Percentiles rank a stretch among this genome's conserved stretches.
These are phyloP conservation scores for Ettlia oleoabundans DNA, from an alignment of 139 green algal species.

Conservation along the genomic window DNA sequence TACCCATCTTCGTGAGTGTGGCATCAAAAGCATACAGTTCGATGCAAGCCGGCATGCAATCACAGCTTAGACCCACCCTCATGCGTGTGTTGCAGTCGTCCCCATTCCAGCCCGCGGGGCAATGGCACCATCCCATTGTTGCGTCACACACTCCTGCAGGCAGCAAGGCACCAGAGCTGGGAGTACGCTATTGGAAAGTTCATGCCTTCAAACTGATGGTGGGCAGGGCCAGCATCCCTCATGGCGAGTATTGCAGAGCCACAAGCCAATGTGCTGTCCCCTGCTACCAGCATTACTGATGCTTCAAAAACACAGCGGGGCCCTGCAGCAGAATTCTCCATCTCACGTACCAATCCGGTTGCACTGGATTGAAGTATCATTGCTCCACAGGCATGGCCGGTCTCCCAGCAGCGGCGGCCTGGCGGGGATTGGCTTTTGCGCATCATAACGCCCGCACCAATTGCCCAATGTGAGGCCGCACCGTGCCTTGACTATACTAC, in stretches of 20 bases:
- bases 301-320: not conserved
- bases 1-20: not conserved
- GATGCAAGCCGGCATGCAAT: not conserved
- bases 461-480: not conserved
- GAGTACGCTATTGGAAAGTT: not conserved
- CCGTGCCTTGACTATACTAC: not conserved
- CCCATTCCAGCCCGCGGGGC: constrained; percentile 53
- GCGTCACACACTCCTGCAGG: not conserved
- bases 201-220: not conserved
- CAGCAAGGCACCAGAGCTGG: not conserved
- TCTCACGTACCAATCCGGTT: constrained; percentile 20
- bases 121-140: not conserved
- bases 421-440: not conserved
- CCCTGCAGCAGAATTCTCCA: no score
- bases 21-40: not conserved
- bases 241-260: not conserved
- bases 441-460: constrained; percentile 21
- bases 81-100: constrained; percentile 41
- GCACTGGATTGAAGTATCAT: not conserved
- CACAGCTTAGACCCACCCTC: not conserved
- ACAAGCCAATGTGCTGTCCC: not conserved
- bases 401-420: not conserved
- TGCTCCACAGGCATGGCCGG: constrained; percentile 17
- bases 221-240: not conserved
- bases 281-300: not conserved